phyloP scores from a whole-genome alignment of 164 flowering plant genomes.

The Tinospora cordifolia region DNA sequence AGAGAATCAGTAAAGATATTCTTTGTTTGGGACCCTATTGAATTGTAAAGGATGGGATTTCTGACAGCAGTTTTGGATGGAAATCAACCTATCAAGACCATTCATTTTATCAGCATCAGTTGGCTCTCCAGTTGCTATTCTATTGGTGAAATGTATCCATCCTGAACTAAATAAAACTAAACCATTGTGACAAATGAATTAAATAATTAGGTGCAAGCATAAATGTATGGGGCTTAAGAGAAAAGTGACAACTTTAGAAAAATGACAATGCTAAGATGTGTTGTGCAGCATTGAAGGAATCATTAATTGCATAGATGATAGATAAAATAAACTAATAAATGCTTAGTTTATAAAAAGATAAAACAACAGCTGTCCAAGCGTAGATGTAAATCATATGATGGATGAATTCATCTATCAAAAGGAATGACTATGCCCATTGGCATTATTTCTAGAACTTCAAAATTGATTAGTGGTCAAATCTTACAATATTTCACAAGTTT shows the following conservation, averaged over 20 bases:
- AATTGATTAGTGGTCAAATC: background rate
- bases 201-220: background rate
- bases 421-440: background rate
- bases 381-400: too few relatives aligned
- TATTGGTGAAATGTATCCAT: background rate
- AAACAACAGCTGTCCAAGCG: background rate
- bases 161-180: background rate
- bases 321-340: too few relatives aligned
- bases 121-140: background rate
- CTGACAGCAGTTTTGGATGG: too few relatives aligned
- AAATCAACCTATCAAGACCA: too few relatives aligned
- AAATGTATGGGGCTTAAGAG: background rate
- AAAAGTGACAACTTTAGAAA: background rate
- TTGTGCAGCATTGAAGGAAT: background rate
- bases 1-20: too few relatives aligned
- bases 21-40: too few relatives aligned
- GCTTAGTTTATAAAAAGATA: background rate
- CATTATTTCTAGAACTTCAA: background rate
- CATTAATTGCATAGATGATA: background rate
- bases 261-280: background rate
- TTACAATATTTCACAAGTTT: background rate
- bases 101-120: background rate
- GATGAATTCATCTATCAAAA: background rate
- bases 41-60: too few relatives aligned
- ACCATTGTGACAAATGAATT: background rate